phyloP scores from a whole-genome alignment of 139 green algal species.

The Asterochloris erici region DNA sequence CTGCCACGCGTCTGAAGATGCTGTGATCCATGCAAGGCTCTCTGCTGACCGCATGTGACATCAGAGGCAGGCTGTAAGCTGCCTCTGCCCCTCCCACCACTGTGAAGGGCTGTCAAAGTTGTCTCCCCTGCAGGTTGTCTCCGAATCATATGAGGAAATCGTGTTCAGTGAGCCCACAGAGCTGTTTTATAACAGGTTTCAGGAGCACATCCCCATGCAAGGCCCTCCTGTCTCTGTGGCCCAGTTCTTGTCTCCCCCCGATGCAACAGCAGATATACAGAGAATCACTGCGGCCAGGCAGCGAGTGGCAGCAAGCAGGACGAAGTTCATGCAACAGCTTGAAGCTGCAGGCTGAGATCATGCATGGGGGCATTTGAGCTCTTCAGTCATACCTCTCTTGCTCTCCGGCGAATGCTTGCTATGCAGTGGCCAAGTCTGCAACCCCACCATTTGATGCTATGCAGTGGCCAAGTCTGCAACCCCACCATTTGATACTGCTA shows the following conservation, averaged over 20 bases:
- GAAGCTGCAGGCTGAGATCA: conserved; percentile 10
- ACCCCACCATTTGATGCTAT: too few species aligned
- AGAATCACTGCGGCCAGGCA: conserved; percentile 25
- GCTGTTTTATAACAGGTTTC: conserved; percentile 65
- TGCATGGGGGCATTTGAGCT: too few species aligned
- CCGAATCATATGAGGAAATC: conserved; percentile 88
- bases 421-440: too few species aligned
- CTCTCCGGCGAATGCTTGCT: too few species aligned
- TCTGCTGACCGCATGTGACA: too few species aligned
- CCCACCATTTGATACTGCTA: too few species aligned
- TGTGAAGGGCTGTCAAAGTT: neutral
- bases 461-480: too few species aligned
- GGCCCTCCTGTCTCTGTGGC: conserved; percentile 15
- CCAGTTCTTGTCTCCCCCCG: conserved; percentile 10
- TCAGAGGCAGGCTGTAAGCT: too few species aligned
- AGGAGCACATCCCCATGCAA: conserved; percentile 1
- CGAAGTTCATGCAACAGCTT: conserved; percentile 39
- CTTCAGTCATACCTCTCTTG: too few species aligned
- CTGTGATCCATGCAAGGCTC: too few species aligned
- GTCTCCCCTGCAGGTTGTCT: conserved; percentile 34
- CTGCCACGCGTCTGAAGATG: neutral
- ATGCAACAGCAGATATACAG: conserved; percentile 20
- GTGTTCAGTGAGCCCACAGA: conserved; percentile 82
- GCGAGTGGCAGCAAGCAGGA: conserved; percentile 43
- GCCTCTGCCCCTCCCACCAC: too few species aligned